Percentiles rank a stretch among this genome's conserved stretches.
phyloP scores from a whole-genome alignment of 495 filamentous ascomycete species.

The Neurospora africana region DNA sequence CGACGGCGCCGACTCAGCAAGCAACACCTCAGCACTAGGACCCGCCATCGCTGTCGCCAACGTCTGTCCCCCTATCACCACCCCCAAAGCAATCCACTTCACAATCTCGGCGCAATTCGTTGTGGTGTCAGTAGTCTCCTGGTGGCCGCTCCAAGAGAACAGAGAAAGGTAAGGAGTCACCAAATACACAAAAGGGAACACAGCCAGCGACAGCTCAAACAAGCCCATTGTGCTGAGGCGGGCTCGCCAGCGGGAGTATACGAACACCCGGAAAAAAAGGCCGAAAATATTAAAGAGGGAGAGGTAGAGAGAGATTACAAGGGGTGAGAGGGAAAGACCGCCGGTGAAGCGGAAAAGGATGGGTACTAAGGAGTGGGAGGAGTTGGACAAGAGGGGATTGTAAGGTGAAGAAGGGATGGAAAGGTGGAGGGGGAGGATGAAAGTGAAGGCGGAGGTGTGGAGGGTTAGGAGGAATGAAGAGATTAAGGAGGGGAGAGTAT shows the following conservation, averaged over 20 bases:
- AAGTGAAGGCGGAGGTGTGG: slow-evolving; percentile 66
- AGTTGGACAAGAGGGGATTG: slow-evolving; percentile 62
- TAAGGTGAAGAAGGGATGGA: slow-evolving; percentile 53
- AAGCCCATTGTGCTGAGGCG: slow-evolving; percentile 51
- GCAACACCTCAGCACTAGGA: slow-evolving; percentile 55
- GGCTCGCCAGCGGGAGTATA: slow-evolving; percentile 54
- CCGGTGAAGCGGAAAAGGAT: slow-evolving; percentile 57
- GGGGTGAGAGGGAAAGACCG: slow-evolving; percentile 58
- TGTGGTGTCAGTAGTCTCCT: not conserved
- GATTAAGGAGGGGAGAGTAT: slow-evolving; percentile 51
- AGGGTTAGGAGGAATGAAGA: slow-evolving; percentile 58
- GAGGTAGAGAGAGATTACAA: slow-evolving; percentile 57
- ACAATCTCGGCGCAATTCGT: not conserved
- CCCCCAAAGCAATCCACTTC: slow-evolving; percentile 44
- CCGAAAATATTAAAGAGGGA: slow-evolving; percentile 60
- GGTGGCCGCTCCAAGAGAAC: slow-evolving; percentile 34
- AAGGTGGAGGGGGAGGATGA: slow-evolving; percentile 63
- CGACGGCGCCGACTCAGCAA: slow-evolving; percentile 59
- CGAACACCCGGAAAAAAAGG: slow-evolving; percentile 55
- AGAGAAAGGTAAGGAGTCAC: slow-evolving; percentile 57
- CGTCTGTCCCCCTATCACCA: slow-evolving; percentile 57
- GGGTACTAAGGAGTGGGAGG: slow-evolving; percentile 44
- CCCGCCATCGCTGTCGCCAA: slow-evolving; percentile 61
- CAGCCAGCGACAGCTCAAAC: slow-evolving; percentile 46
- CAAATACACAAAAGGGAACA: slow-evolving; percentile 58